Percentiles rank a stretch among this genome's conserved stretches.
Evolutionary conservation across 148 eudicot genomes (phyloP).

Genomic region (Heliamphora exappendiculata): DNA sequence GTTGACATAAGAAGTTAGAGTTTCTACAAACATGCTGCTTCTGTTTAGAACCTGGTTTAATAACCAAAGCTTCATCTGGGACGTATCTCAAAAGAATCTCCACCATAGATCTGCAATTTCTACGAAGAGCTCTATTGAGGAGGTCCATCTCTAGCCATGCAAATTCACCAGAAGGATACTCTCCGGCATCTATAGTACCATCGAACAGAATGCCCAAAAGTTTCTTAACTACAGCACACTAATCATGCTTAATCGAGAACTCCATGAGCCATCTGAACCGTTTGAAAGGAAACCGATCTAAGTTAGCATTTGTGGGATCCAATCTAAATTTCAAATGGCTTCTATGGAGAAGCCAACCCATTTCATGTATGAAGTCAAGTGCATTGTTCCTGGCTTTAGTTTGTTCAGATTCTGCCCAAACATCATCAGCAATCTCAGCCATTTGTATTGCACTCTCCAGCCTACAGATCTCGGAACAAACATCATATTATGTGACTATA

Average conservation of each 20-base stretch:
- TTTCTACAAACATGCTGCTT: constrained; percentile 16
- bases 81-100: constrained; percentile 50
- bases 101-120: constrained; percentile 65
- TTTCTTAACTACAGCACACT: constrained; percentile 81
- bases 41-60: constrained; percentile 16
- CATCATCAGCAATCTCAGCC: constrained; percentile 29
- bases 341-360: constrained; percentile 96
- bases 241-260: constrained; percentile 68
- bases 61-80: constrained; percentile 24
- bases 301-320: constrained; percentile 20
- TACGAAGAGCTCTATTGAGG: constrained; percentile 71
- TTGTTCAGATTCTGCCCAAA: constrained; percentile 17
- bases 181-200: constrained; percentile 54
- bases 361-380: constrained; percentile 74
- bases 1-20: constrained; percentile 47
- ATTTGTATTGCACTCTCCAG: constrained; percentile 58
- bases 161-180: constrained; percentile 34
- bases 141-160: constrained; percentile 57
- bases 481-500: constrained; percentile 78
- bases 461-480: constrained; percentile 80
- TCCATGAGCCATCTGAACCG: constrained; percentile 70
- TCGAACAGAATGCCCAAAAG: constrained; percentile 50
- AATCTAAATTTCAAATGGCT: constrained; percentile 30
- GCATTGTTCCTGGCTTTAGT: constrained; percentile 39
- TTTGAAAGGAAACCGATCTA: constrained; percentile 53